A percentile compares a stretch with the other conserved stretches of the same genome.
phyloP scores from a whole-genome alignment of 2,329 filamentous ascomycete genomes.

The Curvularia sp. region DNA sequence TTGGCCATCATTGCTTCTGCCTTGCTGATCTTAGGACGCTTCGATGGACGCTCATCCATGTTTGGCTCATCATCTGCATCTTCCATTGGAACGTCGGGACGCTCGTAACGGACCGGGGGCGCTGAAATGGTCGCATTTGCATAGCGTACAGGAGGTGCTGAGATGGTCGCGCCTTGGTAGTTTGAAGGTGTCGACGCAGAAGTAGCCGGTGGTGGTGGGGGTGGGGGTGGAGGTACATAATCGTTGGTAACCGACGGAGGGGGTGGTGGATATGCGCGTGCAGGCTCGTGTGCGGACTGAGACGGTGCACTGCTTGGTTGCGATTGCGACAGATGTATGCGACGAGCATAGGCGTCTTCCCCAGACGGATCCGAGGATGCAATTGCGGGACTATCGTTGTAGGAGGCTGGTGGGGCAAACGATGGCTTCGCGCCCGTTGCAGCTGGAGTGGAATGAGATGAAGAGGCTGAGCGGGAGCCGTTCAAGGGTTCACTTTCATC shows the following conservation, averaged over 20 bases:
- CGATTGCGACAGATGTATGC: slow-evolving; percentile 27
- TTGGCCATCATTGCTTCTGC: slow-evolving; percentile 89
- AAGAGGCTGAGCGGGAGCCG: slow-evolving; percentile 21
- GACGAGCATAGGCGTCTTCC: slow-evolving; percentile 35
- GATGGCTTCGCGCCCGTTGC: slow-evolving; percentile 33
- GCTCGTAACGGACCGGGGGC: slow-evolving; percentile 76
- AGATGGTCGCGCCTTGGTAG: slow-evolving; percentile 66
- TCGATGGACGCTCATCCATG: slow-evolving; percentile 53
- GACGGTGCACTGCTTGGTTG: slow-evolving; percentile 18
- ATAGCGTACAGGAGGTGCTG: slow-evolving; percentile 80
- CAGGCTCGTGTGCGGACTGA: slow-evolving; percentile 4
- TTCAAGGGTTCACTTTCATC: slow-evolving; percentile 26
- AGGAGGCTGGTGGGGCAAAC: slow-evolving; percentile 58
- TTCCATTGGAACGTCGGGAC: slow-evolving; percentile 22
- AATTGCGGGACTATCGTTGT: slow-evolving; percentile 30
- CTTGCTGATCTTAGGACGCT: slow-evolving; percentile 44
- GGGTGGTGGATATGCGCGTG: slow-evolving; percentile 16
- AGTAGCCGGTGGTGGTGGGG: slow-evolving; percentile 23
- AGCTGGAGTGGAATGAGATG: slow-evolving; percentile 23
- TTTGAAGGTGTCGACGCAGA: slow-evolving; percentile 57
- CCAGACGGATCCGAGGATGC: slow-evolving; percentile 49
- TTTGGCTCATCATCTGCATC: slow-evolving; percentile 22
- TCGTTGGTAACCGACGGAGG: slow-evolving; percentile 23
- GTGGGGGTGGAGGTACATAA: slow-evolving; percentile 26
- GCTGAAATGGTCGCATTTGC: slow-evolving; percentile 72